Evolutionary conservation across 768 basidiomycete species (phyloP).

Genomic region (Dendrothele bispora): DNA sequence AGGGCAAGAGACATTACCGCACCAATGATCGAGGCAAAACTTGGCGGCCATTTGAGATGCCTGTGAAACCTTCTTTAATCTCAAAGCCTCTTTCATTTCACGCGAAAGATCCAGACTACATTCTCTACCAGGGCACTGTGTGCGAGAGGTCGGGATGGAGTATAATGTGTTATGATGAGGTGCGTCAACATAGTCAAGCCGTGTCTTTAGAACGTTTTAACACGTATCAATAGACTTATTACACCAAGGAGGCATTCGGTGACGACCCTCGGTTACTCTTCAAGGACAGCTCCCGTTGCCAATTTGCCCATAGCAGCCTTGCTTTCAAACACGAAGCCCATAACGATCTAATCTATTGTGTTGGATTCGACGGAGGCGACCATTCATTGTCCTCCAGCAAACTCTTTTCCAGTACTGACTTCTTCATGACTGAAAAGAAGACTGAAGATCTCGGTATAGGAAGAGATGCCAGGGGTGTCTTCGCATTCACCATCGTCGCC

Average conservation of each 20-base stretch:
- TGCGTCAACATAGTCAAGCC: slow-evolving; percentile 28
- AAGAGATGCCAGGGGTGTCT: slow-evolving; percentile 84
- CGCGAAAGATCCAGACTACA: slow-evolving; percentile 68
- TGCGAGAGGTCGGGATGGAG: slow-evolving; percentile 61
- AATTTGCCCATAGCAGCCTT: slow-evolving; percentile 85
- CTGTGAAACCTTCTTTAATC: slow-evolving; percentile 56
- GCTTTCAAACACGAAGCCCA: slow-evolving; percentile 82
- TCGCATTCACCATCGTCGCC: slow-evolving; percentile 89
- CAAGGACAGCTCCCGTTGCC: slow-evolving; percentile 71
- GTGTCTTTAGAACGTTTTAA: slow-evolving; percentile 6
- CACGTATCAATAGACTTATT: slow-evolving; percentile 65
- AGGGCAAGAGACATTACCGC: slow-evolving; percentile 76
- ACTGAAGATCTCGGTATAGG: slow-evolving; percentile 86
- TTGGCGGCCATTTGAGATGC: slow-evolving; percentile 81
- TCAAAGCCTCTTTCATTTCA: slow-evolving; percentile 83
- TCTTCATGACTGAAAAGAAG: slow-evolving; percentile 63
- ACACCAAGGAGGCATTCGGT: slow-evolving; percentile 83
- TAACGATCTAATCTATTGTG: slow-evolving; percentile 81
- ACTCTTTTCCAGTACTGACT: slow-evolving; percentile 84
- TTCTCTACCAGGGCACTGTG: slow-evolving; percentile 75
- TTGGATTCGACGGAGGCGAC: slow-evolving; percentile 75
- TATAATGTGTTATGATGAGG: slow-evolving; percentile 71
- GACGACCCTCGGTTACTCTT: slow-evolving; percentile 60
- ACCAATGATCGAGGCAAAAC: slow-evolving; percentile 86
- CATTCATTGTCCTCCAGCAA: slow-evolving; percentile 56